Conservation (phyloP, 1,284 basidiomycete species). For the Trichosporon asahii region DNA sequence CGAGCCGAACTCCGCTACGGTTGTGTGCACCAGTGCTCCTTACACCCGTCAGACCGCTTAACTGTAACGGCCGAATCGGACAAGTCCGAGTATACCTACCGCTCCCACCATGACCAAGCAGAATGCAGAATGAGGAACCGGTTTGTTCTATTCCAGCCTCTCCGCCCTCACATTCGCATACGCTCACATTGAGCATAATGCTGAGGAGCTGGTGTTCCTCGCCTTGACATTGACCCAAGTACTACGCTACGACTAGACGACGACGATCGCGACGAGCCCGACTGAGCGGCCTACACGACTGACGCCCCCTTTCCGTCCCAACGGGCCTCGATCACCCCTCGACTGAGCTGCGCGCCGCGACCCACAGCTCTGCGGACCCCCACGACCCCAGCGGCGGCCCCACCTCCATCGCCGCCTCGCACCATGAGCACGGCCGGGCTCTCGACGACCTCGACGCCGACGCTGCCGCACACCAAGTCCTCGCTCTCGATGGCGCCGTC, state of each 20-base stretch:
- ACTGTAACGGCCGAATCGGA: background rate
- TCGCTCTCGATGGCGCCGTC: background rate
- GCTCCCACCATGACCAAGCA: background rate
- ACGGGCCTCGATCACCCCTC: no score
- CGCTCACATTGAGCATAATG: background rate
- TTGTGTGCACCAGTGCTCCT: background rate
- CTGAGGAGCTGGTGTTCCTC: background rate
- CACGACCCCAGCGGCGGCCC: background rate
- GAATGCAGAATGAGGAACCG: background rate
- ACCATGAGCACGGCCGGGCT: background rate
- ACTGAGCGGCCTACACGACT: background rate
- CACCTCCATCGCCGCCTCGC: background rate
- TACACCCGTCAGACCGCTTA: background rate
- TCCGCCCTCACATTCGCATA: no score
- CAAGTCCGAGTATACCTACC: background rate
- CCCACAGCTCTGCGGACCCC: background rate
- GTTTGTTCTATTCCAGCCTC: background rate
- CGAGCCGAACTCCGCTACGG: background rate
- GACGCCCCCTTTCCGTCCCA: no score
- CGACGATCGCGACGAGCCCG: background rate
- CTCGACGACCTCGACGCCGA: slow-evolving; percentile 4
- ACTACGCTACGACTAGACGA: background rate
- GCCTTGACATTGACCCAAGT: background rate
- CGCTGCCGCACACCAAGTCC: slow-evolving; percentile 1
- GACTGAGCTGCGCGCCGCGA: background rate